These are phyloP conservation scores for Cordyceps militaris DNA, from an alignment of 2,329 filamentous ascomycete species.

Conservation along the genomic window DNA sequence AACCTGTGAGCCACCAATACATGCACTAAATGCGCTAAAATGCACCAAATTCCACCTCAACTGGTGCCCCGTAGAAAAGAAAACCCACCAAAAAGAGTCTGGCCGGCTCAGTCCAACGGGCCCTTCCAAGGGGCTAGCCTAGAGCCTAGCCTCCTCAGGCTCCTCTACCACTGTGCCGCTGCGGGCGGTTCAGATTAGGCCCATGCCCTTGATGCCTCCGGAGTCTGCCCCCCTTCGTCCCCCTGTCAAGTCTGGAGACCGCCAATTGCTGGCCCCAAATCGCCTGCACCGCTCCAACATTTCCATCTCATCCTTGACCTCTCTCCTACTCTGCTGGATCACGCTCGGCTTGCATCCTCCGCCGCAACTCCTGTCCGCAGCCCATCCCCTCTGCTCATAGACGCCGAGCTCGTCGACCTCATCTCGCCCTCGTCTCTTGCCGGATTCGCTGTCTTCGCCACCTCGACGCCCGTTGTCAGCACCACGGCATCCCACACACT, in stretches of 20 bases:
- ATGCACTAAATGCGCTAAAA: neutral
- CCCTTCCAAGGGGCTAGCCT: neutral
- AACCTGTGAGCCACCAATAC: neutral
- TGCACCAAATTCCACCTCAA: neutral
- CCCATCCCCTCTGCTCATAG: neutral
- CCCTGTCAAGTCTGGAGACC: slow-evolving; percentile 10
- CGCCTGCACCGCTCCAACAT: slow-evolving; percentile 5
- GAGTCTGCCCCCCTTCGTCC: neutral
- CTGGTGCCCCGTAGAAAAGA: neutral
- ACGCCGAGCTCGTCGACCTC: neutral
- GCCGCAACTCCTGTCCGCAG: neutral
- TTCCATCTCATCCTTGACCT: slow-evolving; percentile 10
- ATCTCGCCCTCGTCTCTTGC: neutral
- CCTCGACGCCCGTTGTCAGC: neutral
- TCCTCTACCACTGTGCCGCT: neutral
- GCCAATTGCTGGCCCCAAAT: slow-evolving; percentile 10
- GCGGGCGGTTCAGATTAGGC: slow-evolving; percentile 10
- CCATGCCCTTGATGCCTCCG: neutral
- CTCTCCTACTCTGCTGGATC: neutral
- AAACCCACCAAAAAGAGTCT: neutral
- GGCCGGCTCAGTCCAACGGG: neutral
- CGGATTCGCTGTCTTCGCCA: neutral
- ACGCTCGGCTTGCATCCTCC: neutral
- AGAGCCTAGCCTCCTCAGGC: neutral
- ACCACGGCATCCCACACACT: neutral